Percentiles rank a stretch among this genome's conserved stretches.
phyloP scores from a whole-genome alignment of 768 basidiomycete species.

The Agrocybe praecox region DNA sequence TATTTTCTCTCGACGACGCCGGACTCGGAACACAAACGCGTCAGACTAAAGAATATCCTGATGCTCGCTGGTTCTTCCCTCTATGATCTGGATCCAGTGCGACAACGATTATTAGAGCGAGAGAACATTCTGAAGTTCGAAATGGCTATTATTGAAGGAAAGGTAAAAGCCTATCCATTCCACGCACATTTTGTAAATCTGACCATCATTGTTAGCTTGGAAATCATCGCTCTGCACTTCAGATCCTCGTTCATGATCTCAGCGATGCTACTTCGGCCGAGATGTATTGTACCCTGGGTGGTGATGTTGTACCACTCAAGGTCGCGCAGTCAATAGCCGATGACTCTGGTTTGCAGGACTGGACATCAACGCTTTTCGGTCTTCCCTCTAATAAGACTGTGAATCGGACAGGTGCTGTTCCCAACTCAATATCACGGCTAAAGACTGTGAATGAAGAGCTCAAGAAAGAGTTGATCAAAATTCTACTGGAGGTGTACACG shows the following conservation, averaged over 20 bases:
- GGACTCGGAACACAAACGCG: slow-evolving; percentile 71
- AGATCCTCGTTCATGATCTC: slow-evolving; percentile 67
- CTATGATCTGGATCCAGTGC: slow-evolving; percentile 59
- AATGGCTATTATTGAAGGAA: slow-evolving; percentile 76
- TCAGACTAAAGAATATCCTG: slow-evolving; percentile 73
- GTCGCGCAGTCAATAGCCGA: slow-evolving; percentile 54
- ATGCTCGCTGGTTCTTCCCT: slow-evolving; percentile 77
- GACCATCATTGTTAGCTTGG: slow-evolving; percentile 28
- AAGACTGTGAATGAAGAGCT: slow-evolving; percentile 47
- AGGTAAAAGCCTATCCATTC: slow-evolving; percentile 45
- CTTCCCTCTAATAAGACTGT: slow-evolving; percentile 23
- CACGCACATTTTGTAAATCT: background rate
- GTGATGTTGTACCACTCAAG: slow-evolving; percentile 69
- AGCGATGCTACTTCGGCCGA: slow-evolving; percentile 81
- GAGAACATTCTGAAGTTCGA: slow-evolving; percentile 69
- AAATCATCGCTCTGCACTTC: slow-evolving; percentile 64
- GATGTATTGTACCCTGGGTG: slow-evolving; percentile 81
- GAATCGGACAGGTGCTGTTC: slow-evolving; percentile 20
- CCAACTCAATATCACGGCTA: slow-evolving; percentile 27
- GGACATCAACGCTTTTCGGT: slow-evolving; percentile 51
- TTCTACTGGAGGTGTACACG: slow-evolving; percentile 84
- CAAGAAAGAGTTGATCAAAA: slow-evolving; percentile 64
- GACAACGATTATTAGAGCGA: slow-evolving; percentile 44
- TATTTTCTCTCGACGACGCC: slow-evolving; percentile 87
- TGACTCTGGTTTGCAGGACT: slow-evolving; percentile 50